phyloP scores from a whole-genome alignment of 306 rosid genomes.

The Bauhinia variegata region DNA sequence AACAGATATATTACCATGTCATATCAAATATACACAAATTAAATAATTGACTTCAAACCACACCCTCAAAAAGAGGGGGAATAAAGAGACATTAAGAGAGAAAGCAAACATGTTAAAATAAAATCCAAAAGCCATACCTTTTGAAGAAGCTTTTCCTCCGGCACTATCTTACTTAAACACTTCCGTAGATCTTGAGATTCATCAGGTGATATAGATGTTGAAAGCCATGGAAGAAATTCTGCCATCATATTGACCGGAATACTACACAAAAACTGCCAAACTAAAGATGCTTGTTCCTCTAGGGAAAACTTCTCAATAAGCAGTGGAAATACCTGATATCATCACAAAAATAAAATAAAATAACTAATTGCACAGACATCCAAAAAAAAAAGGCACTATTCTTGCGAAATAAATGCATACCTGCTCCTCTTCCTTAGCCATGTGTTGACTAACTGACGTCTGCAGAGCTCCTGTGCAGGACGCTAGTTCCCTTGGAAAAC shows the following conservation, averaged over 20 bases:
- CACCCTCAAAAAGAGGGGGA: neutral
- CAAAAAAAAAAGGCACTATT: constrained; percentile 7
- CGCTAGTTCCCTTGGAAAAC: constrained; percentile 87
- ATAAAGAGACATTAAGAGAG: constrained; percentile 1
- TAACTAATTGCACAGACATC: constrained; percentile 28
- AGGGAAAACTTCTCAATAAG: constrained; percentile 86
- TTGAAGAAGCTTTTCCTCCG: constrained; percentile 95
- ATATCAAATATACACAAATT: constrained; percentile 34
- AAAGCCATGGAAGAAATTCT: constrained; percentile 93
- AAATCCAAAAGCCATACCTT: constrained; percentile 58
- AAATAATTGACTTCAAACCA: constrained; percentile 24
- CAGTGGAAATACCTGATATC: constrained; percentile 86
- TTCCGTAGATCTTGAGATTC: constrained; percentile 74
- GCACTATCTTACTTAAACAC: constrained; percentile 80
- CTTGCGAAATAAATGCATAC: constrained; percentile 49
- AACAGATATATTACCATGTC: constrained; percentile 22
- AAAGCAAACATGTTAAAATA: constrained; percentile 26
- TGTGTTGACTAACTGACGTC: constrained; percentile 94
- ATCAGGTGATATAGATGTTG: constrained; percentile 80
- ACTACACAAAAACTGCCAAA: constrained; percentile 98
- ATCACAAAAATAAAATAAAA: constrained; percentile 35
- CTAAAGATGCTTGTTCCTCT: constrained; percentile 88
- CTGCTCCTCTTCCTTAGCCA: constrained; percentile 99
- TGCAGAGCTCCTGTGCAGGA: constrained; percentile 92
- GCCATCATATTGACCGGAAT: constrained; percentile 97